These are phyloP conservation scores for Leptographium wingfieldii DNA, from an alignment of 2,329 filamentous ascomycete genomes.

Conservation along the genomic window DNA sequence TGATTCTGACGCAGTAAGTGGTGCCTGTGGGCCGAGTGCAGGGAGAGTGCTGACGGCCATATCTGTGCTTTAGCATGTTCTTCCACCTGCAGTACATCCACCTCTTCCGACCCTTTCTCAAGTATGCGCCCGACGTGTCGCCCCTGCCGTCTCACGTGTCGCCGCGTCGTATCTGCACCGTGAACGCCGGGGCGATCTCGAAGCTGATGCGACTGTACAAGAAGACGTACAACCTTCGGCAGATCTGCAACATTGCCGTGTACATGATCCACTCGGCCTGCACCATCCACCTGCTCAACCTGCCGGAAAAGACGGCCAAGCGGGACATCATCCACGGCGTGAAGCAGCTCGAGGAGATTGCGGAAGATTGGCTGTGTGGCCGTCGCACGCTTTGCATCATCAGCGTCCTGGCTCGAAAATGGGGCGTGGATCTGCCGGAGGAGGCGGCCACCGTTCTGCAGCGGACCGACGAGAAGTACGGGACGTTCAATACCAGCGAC, in stretches of 20 bases:
- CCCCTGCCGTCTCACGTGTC: conserved; percentile 80
- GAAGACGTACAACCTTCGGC: conserved; percentile 75
- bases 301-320: conserved; percentile 82
- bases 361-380: conserved; percentile 86
- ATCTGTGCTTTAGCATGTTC: conserved; percentile 63
- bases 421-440: conserved; percentile 75
- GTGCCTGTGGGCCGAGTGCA: not conserved
- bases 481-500: conserved; percentile 52
- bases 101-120: conserved; percentile 87
- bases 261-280: conserved; percentile 93
- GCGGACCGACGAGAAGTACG: conserved; percentile 69
- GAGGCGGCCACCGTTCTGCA: conserved; percentile 68
- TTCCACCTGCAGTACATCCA: conserved; percentile 85
- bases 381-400: conserved; percentile 75
- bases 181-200: conserved; percentile 78
- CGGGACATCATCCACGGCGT: conserved; percentile 84
- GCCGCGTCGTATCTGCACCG: conserved; percentile 79
- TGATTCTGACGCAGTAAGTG: conserved; percentile 69
- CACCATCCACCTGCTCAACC: conserved; percentile 84
- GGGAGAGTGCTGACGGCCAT: not conserved
- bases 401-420: conserved; percentile 74
- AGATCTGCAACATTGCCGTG: conserved; percentile 92
- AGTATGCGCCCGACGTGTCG: conserved; percentile 70
- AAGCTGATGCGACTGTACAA: conserved; percentile 94
- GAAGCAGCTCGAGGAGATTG: conserved; percentile 88